phyloP scores from a whole-genome alignment of 2,329 filamentous ascomycete species.

The Microdochium bolleyi region DNA sequence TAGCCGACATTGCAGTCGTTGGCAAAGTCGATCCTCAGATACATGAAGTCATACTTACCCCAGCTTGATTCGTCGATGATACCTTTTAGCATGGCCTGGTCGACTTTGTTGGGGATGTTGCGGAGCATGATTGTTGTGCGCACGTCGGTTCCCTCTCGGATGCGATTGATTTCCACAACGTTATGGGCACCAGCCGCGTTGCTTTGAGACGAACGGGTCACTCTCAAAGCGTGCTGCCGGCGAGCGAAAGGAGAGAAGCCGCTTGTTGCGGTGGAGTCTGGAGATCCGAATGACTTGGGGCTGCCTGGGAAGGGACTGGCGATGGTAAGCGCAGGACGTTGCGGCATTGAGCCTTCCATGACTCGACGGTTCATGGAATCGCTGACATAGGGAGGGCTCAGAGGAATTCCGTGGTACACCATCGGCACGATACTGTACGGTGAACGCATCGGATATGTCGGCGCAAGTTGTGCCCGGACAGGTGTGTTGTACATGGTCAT shows the following conservation, averaged over 20 bases:
- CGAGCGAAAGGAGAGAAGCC: conserved; percentile 29
- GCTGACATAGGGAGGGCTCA: conserved; percentile 21
- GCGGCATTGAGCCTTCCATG: neutral
- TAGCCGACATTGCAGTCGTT: conserved; percentile 91
- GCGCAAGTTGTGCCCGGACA: conserved; percentile 14
- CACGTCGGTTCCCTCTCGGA: conserved; percentile 60
- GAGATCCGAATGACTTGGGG: conserved; percentile 10
- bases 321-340: neutral
- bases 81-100: conserved; percentile 66
- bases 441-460: conserved; percentile 11
- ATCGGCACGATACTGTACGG: conserved; percentile 27
- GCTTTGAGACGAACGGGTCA: conserved; percentile 36
- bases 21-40: conserved; percentile 81
- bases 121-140: conserved; percentile 86
- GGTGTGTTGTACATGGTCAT: conserved; percentile 9
- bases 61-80: conserved; percentile 72
- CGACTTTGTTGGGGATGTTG: conserved; percentile 88
- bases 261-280: conserved; percentile 32
- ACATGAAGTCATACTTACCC: conserved; percentile 91
- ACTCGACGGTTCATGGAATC: conserved; percentile 15
- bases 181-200: conserved; percentile 48
- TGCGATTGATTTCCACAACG: conserved; percentile 52
- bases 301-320: neutral
- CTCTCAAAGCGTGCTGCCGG: conserved; percentile 39
- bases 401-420: conserved; percentile 22